Percentiles rank a stretch among this genome's conserved stretches.
Conservation (phyloP, 352 stramenopile genomes). For the Paralagenidium karlingii region DNA sequence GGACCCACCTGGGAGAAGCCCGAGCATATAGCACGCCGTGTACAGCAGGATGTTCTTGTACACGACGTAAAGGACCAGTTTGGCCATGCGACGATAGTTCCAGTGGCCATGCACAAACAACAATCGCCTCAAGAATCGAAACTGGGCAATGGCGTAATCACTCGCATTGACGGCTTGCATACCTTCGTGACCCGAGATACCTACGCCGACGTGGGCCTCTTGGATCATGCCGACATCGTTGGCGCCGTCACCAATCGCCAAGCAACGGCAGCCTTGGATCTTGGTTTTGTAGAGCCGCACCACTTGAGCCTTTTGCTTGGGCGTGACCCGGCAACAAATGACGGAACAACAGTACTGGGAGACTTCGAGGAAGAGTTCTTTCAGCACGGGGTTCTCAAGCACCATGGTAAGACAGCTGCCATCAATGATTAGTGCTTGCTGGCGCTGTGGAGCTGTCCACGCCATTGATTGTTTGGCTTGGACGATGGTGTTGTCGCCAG, state of each 20-base stretch:
- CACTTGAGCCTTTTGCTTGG: constrained; percentile 88
- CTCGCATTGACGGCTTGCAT: constrained; percentile 96
- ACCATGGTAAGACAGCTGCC: constrained; percentile 60
- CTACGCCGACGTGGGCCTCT: constrained; percentile 96
- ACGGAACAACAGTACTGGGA: constrained; percentile 76
- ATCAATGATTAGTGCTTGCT: constrained; percentile 56
- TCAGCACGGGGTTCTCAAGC: constrained; percentile 53
- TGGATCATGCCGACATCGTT: constrained; percentile 99
- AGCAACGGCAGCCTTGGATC: constrained; percentile 74
- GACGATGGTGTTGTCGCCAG: constrained; percentile 8
- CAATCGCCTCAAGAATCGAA: constrained; percentile 92
- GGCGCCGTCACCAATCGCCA: constrained; percentile 97
- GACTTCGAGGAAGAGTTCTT: constrained; percentile 74
- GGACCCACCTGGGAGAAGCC: constrained; percentile 56
- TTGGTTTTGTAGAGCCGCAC: constrained; percentile 79
- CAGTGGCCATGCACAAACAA: constrained; percentile 97
- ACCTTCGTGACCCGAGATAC: constrained; percentile 98
- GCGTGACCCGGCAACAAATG: constrained; percentile 85
- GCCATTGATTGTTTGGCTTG: too few species aligned
- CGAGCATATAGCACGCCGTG: constrained; percentile 79
- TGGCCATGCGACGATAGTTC: constrained; percentile 96
- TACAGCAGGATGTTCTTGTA: constrained; percentile 97
- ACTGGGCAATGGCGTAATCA: constrained; percentile 98
- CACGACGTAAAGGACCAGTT: constrained; percentile 95
- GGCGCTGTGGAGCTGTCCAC: too few species aligned